Conservation (phyloP, 2,329 filamentous ascomycete genomes). For the Huntiella omanensis region DNA sequence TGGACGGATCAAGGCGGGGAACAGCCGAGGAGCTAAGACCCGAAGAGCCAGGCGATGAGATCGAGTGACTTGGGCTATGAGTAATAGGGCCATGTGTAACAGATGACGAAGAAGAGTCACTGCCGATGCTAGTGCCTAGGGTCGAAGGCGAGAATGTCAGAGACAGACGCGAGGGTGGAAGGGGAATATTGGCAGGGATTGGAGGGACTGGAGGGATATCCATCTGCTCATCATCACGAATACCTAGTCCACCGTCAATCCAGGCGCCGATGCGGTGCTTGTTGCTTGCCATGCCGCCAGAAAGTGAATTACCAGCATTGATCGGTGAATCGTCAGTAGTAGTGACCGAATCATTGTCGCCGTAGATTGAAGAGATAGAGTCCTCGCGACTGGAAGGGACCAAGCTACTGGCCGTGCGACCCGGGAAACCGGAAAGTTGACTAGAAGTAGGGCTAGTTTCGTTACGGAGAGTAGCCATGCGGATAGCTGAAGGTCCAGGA, state of each 20-base stretch:
- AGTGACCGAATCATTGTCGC: conserved; percentile 62
- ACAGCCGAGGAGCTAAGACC: neutral
- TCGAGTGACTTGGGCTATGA: neutral
- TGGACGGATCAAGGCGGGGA: neutral
- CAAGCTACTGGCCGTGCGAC: conserved; percentile 55
- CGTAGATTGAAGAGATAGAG: conserved; percentile 77
- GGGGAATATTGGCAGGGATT: conserved; percentile 17
- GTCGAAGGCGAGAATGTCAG: conserved; percentile 28
- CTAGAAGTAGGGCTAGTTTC: conserved; percentile 76
- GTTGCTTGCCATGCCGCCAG: conserved; percentile 29
- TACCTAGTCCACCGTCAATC: conserved; percentile 51
- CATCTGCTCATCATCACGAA: conserved; percentile 30
- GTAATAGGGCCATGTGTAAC: neutral
- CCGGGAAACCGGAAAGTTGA: conserved; percentile 39
- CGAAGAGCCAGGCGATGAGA: conserved; percentile 2
- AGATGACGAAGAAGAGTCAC: conserved; percentile 5
- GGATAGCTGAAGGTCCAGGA: conserved; percentile 42
- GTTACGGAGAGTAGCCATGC: conserved; percentile 40
- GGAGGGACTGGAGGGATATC: neutral
- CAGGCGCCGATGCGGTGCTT: conserved; percentile 47
- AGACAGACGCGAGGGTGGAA: conserved; percentile 21
- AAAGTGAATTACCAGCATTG: conserved; percentile 33
- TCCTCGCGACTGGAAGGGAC: conserved; percentile 67
- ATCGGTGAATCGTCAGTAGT: conserved; percentile 57
- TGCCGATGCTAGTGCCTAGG: conserved; percentile 2